Evolutionary conservation across 2,329 filamentous ascomycete genomes (phyloP).

Genomic region (Exophiala sp.): DNA sequence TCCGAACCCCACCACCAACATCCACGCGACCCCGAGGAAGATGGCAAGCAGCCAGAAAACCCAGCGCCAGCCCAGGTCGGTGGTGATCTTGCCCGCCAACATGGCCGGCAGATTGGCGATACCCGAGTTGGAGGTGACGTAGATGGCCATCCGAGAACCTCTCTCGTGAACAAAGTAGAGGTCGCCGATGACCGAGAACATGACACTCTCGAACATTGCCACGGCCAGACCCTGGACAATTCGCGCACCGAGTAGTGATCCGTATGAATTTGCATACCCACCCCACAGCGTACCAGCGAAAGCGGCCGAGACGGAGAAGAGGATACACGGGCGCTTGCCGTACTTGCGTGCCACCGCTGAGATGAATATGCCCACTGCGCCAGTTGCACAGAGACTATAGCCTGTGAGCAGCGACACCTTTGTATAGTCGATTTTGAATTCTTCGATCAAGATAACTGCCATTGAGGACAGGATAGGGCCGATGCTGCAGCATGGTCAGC

Average conservation of each 20-base stretch:
- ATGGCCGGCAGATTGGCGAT: constrained; percentile 5
- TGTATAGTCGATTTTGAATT: constrained; percentile 7
- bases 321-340: constrained; percentile 29
- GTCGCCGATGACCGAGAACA: constrained; percentile 38
- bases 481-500: background rate
- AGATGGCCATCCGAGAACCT: constrained; percentile 37
- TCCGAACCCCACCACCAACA: constrained; percentile 2
- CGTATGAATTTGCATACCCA: constrained; percentile 25
- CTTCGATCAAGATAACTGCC: constrained; percentile 32
- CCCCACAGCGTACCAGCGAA: constrained; percentile 13
- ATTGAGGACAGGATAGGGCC: constrained; percentile 27
- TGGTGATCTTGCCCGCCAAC: constrained; percentile 2
- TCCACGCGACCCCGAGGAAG: constrained; percentile 1
- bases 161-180: constrained; percentile 44
- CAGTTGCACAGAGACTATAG: constrained; percentile 4
- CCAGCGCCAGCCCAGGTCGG: constrained; percentile 10
- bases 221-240: constrained; percentile 27
- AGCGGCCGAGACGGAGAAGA: background rate
- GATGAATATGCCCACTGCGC: constrained; percentile 10
- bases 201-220: constrained; percentile 25
- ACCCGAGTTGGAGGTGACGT: constrained; percentile 10
- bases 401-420: constrained; percentile 4
- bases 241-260: constrained; percentile 23
- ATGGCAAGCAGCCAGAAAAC: constrained; percentile 8
- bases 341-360: constrained; percentile 21